Conservation (phyloP, 805 yeast genomes). For the Lipomyces orientalis region DNA sequence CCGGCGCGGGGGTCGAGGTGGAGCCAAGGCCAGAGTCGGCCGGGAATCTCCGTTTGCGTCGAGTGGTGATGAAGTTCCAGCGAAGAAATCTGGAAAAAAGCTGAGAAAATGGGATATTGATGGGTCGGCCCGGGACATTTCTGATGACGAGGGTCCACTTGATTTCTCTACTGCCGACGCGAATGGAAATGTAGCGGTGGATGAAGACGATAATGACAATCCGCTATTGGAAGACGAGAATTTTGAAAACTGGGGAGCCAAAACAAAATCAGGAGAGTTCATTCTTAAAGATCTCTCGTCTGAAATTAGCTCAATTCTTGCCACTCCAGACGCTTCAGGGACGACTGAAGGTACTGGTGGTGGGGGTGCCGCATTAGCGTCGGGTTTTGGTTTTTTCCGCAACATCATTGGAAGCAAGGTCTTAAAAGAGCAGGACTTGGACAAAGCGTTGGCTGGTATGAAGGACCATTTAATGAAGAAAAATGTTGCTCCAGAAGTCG, state of each 20-base stretch:
- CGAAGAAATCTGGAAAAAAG: conserved; percentile 43
- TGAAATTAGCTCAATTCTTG: conserved; percentile 54
- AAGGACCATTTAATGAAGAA: conserved; percentile 79
- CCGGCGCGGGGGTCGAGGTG: conserved; percentile 21
- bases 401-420: conserved; percentile 72
- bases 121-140: conserved; percentile 58
- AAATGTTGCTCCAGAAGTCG: conserved; percentile 90
- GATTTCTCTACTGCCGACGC: conserved; percentile 59
- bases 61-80: conserved; percentile 7
- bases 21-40: background rate
- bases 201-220: conserved; percentile 29
- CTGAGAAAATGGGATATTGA: conserved; percentile 71
- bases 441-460: conserved; percentile 67
- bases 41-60: conserved; percentile 2
- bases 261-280: conserved; percentile 62
- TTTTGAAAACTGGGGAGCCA: conserved; percentile 49
- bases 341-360: conserved; percentile 24
- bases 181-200: conserved; percentile 37
- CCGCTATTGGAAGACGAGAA: conserved; percentile 45
- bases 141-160: conserved; percentile 50
- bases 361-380: conserved; percentile 38
- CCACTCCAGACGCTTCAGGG: conserved; percentile 33
- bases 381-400: conserved; percentile 62
- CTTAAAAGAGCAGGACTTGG: conserved; percentile 66
- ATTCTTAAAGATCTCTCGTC: conserved; percentile 66